Evolutionary conservation across 202 grass and related monocot species (phyloP).

Genomic region (Dendrocalamus latiflorus): DNA sequence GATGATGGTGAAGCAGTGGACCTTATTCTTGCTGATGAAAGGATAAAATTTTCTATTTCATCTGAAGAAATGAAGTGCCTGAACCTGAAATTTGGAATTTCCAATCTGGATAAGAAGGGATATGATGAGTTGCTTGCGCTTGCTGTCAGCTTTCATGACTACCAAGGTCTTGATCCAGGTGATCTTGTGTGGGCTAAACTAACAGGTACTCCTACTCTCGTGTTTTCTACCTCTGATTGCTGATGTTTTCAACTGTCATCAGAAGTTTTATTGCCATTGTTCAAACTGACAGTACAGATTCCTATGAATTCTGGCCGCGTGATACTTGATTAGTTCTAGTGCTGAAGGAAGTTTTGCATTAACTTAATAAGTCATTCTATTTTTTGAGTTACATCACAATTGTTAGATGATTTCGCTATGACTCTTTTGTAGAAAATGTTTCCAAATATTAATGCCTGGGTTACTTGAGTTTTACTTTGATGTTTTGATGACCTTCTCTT

Average conservation of each 20-base stretch:
- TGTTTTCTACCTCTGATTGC: background rate
- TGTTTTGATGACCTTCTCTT: slow-evolving; percentile 4
- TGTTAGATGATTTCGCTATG: background rate
- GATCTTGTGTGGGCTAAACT: slow-evolving; percentile 99
- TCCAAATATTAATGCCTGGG: background rate
- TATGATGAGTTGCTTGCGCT: slow-evolving; percentile 85
- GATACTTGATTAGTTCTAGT: background rate
- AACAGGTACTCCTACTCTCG: slow-evolving; percentile 56
- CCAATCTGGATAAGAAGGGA: slow-evolving; percentile 62
- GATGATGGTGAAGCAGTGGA: slow-evolving; percentile 74
- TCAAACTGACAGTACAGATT: background rate
- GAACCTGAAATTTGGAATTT: slow-evolving; percentile 68
- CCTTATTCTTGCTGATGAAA: slow-evolving; percentile 61
- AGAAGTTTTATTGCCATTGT: background rate
- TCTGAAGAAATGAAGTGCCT: slow-evolving; percentile 61
- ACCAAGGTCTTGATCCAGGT: slow-evolving; percentile 78
- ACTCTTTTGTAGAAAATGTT: background rate
- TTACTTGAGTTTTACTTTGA: background rate
- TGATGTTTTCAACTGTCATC: slow-evolving; percentile 1
- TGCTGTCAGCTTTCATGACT: slow-evolving; percentile 88
- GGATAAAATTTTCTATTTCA: slow-evolving; percentile 71
- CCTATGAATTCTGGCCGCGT: background rate
- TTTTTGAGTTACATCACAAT: background rate
- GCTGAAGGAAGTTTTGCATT: background rate
- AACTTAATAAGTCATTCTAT: slow-evolving; percentile 6